Evolutionary conservation across 257 asterid genomes (phyloP), one percentile per base, ranked within the genome.

Genomic region (Nyctanthes arbortristis): DNA sequence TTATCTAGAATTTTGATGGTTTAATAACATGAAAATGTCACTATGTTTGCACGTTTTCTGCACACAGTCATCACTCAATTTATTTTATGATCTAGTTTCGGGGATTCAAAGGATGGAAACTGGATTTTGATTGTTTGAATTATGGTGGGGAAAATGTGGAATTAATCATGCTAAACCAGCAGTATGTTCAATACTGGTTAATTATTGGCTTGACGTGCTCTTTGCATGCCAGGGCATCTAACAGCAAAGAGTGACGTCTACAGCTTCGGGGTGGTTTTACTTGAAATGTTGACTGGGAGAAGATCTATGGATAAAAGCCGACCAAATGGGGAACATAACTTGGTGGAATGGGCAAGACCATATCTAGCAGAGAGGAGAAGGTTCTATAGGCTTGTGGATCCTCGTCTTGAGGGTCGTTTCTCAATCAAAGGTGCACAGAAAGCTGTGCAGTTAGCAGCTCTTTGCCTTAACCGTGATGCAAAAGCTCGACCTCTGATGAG

Each of bases 181-280:
- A 52, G 33, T 67, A 34, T 20, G 12, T 56, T 22, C 27, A 32
- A 71, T 24, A 68, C 32, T 32, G 40, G 56, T 33, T 24, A 20
- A 20, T 13, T 35, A 2, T 8, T 60, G 63, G 14, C 63, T 45
- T 54, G 39, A 43, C 69, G 25, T 69, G 18, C 31, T 18, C n/a
- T 52, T 68, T 40, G 49, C 64, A 29, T 67, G 55, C 63, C 81
- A 91, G 97, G 97, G 2, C 95, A 88, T 74, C 72, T 91, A 66
- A 83, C 97, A 12, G 84, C 91, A 2, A 89, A 84, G 84, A 91
- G 97, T 16, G 97, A 91, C 10, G 96, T 91, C 55, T 91, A 91
- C 64, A 86, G 96, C 67, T 91, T 91, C 31, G 97, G 97, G 11
- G 94, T 91, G 28, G 97, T 91, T 60, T 40, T 91, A 71, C 96